phyloP scores from a whole-genome alignment of 768 basidiomycete species.

The Steccherinum ochraceum region DNA sequence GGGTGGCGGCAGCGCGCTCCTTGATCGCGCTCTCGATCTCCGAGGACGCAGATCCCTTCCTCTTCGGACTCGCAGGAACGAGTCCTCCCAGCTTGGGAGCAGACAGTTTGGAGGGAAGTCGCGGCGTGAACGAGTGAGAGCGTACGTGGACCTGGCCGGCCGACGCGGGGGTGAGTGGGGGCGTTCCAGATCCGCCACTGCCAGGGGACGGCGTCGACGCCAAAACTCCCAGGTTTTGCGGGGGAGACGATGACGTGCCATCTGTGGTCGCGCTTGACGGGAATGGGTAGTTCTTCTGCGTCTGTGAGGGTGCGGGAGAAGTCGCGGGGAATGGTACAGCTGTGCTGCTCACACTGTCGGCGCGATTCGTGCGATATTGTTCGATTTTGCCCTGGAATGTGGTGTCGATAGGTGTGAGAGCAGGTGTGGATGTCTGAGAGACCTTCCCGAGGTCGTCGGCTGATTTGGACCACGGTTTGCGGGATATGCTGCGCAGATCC shows the following conservation, averaged over 20 bases:
- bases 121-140: slow-evolving; percentile 67
- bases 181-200: slow-evolving; percentile 12
- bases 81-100: slow-evolving; percentile 38
- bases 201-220: slow-evolving; percentile 18
- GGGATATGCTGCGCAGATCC: slow-evolving; percentile 64
- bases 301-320: slow-evolving; percentile 14
- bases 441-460: slow-evolving; percentile 71
- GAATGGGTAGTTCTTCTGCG: slow-evolving; percentile 24
- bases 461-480: slow-evolving; percentile 73
- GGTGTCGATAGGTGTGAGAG: slow-evolving; percentile 33
- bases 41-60: slow-evolving; percentile 44
- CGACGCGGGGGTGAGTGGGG: slow-evolving; percentile 16
- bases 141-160: slow-evolving; percentile 48
- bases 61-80: slow-evolving; percentile 45
- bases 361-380: slow-evolving; percentile 59
- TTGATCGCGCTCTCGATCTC: slow-evolving; percentile 22
- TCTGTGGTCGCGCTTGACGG: slow-evolving; percentile 23
- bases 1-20: background rate
- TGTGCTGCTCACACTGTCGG: slow-evolving; percentile 34
- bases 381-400: slow-evolving; percentile 57
- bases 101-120: slow-evolving; percentile 62
- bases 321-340: slow-evolving; percentile 28
- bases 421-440: slow-evolving; percentile 23
- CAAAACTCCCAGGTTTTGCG: slow-evolving; percentile 13
- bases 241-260: slow-evolving; percentile 27